These are phyloP conservation scores for Ustilago shanxiensis DNA, from an alignment of 1,284 basidiomycete genomes.

Conservation along the genomic window DNA sequence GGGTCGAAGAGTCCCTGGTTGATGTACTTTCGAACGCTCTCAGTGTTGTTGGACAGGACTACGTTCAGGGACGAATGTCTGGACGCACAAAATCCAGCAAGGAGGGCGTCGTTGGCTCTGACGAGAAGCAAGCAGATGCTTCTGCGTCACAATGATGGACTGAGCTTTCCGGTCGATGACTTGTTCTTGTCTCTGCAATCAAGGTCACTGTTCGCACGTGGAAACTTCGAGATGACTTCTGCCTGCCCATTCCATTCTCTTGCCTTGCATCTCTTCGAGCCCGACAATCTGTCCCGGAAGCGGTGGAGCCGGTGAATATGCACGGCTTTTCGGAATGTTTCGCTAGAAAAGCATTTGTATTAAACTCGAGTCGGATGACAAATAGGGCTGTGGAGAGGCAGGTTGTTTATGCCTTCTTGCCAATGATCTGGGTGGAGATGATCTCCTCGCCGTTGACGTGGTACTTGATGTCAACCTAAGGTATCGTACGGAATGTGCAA, in stretches of 20 bases:
- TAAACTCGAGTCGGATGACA: conserved; percentile 4
- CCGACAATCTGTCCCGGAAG: too few relatives aligned
- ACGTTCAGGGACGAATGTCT: conserved; percentile 60
- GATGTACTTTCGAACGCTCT: conserved; percentile 66
- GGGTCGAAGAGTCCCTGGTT: conserved; percentile 67
- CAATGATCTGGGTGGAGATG: conserved; percentile 63
- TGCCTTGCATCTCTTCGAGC: too few relatives aligned
- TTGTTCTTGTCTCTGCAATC: not conserved
- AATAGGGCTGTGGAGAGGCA: not conserved
- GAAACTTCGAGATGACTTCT: not conserved
- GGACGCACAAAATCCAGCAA: conserved; percentile 52
- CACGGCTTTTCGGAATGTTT: not conserved
- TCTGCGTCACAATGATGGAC: not conserved
- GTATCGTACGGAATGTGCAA: not conserved
- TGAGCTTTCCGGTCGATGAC: not conserved
- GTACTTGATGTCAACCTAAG: conserved; percentile 64
- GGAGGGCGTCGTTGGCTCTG: conserved; percentile 31
- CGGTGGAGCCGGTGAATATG: not conserved
- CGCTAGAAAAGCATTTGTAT: conserved; percentile 24
- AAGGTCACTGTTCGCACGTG: not conserved
- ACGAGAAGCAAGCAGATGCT: conserved; percentile 8
- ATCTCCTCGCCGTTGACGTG: conserved; percentile 63
- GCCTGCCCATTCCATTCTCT: not conserved
- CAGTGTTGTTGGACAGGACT: conserved; percentile 63
- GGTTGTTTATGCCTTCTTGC: conserved; percentile 51